Percentiles rank a stretch among this genome's conserved stretches.
phyloP scores from a whole-genome alignment of 148 eudicot genomes.

The Suaeda aralocaspica region DNA sequence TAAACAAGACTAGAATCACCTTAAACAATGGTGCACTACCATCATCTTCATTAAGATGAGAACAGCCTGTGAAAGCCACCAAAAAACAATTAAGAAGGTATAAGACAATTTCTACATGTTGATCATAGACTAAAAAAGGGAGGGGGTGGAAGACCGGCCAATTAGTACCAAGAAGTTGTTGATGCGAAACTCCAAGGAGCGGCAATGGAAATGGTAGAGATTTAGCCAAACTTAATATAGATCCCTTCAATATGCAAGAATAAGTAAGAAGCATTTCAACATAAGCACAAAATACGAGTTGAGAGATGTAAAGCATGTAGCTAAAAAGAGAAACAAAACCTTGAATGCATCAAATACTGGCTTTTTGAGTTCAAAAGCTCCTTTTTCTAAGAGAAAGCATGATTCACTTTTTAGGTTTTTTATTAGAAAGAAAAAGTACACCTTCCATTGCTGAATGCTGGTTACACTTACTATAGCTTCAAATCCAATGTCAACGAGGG shows the following conservation, averaged over 20 bases:
- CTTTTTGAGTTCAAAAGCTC: no score
- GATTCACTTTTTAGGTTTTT: no score
- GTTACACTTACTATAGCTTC: no score
- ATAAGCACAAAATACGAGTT: no score
- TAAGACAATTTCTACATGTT: background rate
- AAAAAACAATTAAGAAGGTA: constrained; percentile 15
- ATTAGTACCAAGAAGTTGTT: constrained; percentile 87
- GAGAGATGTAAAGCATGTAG: no score
- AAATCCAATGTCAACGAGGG: no score
- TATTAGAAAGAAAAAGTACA: no score
- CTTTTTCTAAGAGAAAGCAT: no score
- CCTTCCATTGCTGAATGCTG: no score
- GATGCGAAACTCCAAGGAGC: constrained; percentile 86
- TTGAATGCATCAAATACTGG: no score
- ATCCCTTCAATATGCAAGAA: constrained; percentile 50
- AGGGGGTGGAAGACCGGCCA: background rate
- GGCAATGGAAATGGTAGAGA: constrained; percentile 88
- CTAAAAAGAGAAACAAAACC: no score
- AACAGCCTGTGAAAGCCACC: constrained; percentile 44
- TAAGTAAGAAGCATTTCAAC: constrained; percentile 13
- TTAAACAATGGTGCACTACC: constrained; percentile 50
- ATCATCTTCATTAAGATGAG: constrained; percentile 36
- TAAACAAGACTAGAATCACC: constrained; percentile 38
- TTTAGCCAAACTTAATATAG: constrained; percentile 68
- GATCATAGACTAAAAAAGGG: background rate